Percentiles rank a stretch among this genome's conserved stretches.
phyloP scores from a whole-genome alignment of 2,329 filamentous ascomycete genomes.

The Nemania sp. region DNA sequence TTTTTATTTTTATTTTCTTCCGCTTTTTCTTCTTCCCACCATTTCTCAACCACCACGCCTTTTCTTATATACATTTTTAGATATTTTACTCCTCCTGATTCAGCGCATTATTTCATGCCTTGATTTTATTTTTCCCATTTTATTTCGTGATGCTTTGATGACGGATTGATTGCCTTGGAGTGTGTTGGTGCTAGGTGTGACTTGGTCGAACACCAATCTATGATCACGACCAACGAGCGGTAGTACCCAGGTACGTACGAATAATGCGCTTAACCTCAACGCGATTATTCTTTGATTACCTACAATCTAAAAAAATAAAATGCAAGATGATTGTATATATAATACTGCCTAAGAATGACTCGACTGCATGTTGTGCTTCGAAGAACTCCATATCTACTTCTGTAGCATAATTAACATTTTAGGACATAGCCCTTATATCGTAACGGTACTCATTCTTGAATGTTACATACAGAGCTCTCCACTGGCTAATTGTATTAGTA shows the following conservation, averaged over 20 bases:
- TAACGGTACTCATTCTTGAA: no score
- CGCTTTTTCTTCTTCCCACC: neutral
- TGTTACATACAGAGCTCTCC: no score
- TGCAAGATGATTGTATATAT: no score
- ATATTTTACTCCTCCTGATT: neutral
- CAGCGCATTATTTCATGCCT: neutral
- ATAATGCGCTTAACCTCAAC: neutral
- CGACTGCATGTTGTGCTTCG: no score
- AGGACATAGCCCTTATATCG: no score
- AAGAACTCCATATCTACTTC: no score
- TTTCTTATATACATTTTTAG: neutral
- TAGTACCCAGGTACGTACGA: neutral
- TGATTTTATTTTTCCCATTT: neutral
- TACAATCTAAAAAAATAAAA: no score
- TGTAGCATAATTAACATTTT: no score
- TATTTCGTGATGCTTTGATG: neutral
- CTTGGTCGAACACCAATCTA: neutral
- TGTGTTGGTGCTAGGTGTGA: no score
- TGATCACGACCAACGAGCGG: neutral
- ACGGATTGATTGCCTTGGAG: neutral
- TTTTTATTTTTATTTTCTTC: conserved; percentile 22
- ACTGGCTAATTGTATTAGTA: no score
- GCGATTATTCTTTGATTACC: no score
- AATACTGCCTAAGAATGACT: no score
- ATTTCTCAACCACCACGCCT: neutral